Evolutionary conservation across 805 yeast species (phyloP), one percentile per base, ranked within the genome.

Genomic region (Hanseniaspora pseudoguilliermondii): DNA sequence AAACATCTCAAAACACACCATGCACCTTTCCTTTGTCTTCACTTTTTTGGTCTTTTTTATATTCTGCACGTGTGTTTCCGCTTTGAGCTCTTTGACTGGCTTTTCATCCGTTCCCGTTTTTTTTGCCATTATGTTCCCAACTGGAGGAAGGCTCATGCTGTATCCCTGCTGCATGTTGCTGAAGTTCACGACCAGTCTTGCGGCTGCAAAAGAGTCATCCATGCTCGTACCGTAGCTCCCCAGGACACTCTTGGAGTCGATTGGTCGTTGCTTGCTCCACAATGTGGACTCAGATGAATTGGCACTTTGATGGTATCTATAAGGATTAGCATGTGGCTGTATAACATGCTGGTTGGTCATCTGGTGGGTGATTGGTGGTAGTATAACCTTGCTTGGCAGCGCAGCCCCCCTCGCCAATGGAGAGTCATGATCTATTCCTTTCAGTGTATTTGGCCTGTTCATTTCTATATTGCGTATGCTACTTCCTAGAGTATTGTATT

Each of bases 1-100:
- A 67, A 83, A 89, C 64, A 72, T 81, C 55, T 79, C 73, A 59
- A 73, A 75, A 65, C 93, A 84, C 54, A 79, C 80, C 0, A 85
- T 83, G 64, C 93, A 84, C 82, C 83, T 68, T 78, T 79, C 55
- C 87, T 71, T 27, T 79, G 79, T 55, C 69, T 70, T 57, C 72
- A 32, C 35, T 32, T 32, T 32, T 32, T 73, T 66, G 57, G 47
- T 29, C 57, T 61, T 54, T 13, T 16, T 46, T 4, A 32, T 20
- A 21, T 32, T 46, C 18, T 34, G 34, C 40, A n/a, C 23, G 40
- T 32, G 35, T 15, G 15, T 8, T 10, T 29, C 38, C 36, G 10
- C 25, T 16, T 43, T 27, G 35, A 25, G 47, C 27, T 20, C 25
- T 5, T 20, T 32, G 35, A 32, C 35, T 32, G 35, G 35, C 35